Evolutionary conservation across 441 rosid species (phyloP).

Genomic region (Populus hybrid): DNA sequence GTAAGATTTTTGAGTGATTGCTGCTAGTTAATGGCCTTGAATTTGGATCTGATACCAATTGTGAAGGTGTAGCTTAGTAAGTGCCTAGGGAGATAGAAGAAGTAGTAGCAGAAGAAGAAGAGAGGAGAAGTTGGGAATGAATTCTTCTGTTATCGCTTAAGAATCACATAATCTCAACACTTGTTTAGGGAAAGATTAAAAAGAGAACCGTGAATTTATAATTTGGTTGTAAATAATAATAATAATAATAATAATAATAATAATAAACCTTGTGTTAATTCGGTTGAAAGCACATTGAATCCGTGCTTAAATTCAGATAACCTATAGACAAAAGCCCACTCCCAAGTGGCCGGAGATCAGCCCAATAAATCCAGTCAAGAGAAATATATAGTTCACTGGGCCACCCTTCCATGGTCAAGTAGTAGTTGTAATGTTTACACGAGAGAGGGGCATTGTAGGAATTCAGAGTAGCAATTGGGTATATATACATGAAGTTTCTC

Average conservation of each 20-base stretch:
- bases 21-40: too few species aligned
- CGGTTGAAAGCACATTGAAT: background rate
- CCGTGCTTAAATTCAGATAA: background rate
- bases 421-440: background rate
- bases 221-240: conserved; percentile 19
- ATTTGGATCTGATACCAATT: too few species aligned
- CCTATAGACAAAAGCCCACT: background rate
- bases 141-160: too few species aligned
- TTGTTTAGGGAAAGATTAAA: too few species aligned
- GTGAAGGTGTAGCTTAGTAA: too few species aligned
- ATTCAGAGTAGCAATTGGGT: background rate
- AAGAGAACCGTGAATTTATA: too few species aligned
- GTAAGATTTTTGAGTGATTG: too few species aligned
- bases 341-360: background rate
- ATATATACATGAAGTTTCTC: background rate
- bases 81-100: too few species aligned
- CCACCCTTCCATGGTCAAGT: background rate
- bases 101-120: too few species aligned
- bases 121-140: too few species aligned
- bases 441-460: background rate
- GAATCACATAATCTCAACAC: too few species aligned
- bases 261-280: background rate
- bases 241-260: conserved; percentile 25
- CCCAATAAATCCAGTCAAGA: background rate
- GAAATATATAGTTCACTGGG: background rate